These are phyloP conservation scores for Pulveroboletus sp. DNA, from an alignment of 768 basidiomycete species.

Conservation along the genomic window DNA sequence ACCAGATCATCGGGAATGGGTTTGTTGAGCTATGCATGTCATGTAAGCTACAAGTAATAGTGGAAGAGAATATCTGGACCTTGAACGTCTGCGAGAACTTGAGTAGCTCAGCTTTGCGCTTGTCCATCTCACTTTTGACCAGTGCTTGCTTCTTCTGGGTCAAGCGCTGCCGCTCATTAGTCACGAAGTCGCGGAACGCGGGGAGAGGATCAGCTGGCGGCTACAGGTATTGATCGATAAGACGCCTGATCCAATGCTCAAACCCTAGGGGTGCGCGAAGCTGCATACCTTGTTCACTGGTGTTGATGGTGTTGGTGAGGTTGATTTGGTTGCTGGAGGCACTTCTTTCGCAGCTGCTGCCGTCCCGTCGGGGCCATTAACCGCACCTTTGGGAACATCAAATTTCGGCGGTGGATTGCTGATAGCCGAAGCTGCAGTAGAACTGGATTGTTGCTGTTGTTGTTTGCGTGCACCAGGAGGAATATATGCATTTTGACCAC, in stretches of 20 bases:
- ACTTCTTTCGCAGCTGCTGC: slow-evolving; percentile 41
- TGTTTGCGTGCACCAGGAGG: slow-evolving; percentile 86
- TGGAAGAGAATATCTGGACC: slow-evolving; percentile 40
- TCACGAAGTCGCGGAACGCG: slow-evolving; percentile 91
- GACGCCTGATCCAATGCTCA: not conserved
- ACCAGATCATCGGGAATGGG: slow-evolving; percentile 95
- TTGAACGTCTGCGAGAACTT: slow-evolving; percentile 95
- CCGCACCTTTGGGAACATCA: slow-evolving; percentile 70
- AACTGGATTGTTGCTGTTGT: slow-evolving; percentile 28
- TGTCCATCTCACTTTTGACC: slow-evolving; percentile 92
- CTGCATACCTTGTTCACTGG: slow-evolving; percentile 50
- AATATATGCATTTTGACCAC: slow-evolving; percentile 86
- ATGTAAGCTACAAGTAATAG: not conserved
- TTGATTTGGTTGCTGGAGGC: slow-evolving; percentile 50
- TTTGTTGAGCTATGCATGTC: slow-evolving; percentile 69
- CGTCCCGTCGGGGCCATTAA: slow-evolving; percentile 78
- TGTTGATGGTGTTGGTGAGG: slow-evolving; percentile 59
- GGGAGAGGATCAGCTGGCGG: slow-evolving; percentile 73
- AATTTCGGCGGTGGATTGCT: slow-evolving; percentile 27
- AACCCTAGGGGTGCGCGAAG: not conserved
- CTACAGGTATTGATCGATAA: slow-evolving; percentile 31
- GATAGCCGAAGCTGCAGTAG: slow-evolving; percentile 29
- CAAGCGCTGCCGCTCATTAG: slow-evolving; percentile 84
- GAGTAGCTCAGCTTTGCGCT: slow-evolving; percentile 87
- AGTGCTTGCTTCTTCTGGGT: slow-evolving; percentile 89